A percentile compares a stretch with the other conserved stretches of the same genome.
These are phyloP conservation scores for Pisolithus albus DNA, from an alignment of 768 basidiomycete species.

Conservation along the genomic window DNA sequence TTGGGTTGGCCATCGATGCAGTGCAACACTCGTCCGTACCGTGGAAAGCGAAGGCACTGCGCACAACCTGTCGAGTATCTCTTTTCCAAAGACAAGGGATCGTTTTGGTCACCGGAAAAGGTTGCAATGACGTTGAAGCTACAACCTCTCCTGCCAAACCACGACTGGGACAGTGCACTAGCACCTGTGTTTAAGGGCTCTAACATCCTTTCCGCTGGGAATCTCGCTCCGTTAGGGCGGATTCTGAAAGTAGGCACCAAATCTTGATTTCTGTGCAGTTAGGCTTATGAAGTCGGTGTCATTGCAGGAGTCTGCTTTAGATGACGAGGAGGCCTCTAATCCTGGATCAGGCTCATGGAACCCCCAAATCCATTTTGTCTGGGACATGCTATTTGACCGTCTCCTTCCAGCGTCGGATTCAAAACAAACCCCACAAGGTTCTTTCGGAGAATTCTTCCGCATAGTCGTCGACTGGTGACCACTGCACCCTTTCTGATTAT, in stretches of 20 bases:
- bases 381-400: slow-evolving; percentile 75
- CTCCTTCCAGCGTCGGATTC: slow-evolving; percentile 50
- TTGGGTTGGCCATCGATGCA: slow-evolving; percentile 57
- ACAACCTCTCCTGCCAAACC: slow-evolving; percentile 51
- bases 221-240: slow-evolving; percentile 63
- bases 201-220: slow-evolving; percentile 61
- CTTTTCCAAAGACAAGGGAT: slow-evolving; percentile 29
- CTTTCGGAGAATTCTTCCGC: slow-evolving; percentile 88
- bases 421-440: slow-evolving; percentile 36
- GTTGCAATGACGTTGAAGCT: slow-evolving; percentile 72
- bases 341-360: slow-evolving; percentile 65
- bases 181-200: slow-evolving; percentile 71
- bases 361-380: slow-evolving; percentile 87
- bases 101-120: slow-evolving; percentile 80
- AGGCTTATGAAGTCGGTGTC: slow-evolving; percentile 6
- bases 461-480: slow-evolving; percentile 84
- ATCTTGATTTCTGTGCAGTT: not conserved
- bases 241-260: slow-evolving; percentile 63
- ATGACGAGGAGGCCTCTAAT: slow-evolving; percentile 49
- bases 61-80: slow-evolving; percentile 42
- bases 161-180: slow-evolving; percentile 61
- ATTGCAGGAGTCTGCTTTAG: slow-evolving; percentile 48
- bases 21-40: slow-evolving; percentile 49
- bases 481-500: not conserved
- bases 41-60: slow-evolving; percentile 67